phyloP scores from a whole-genome alignment of 116 monocot genomes.

The Cymodocea nodosa region DNA sequence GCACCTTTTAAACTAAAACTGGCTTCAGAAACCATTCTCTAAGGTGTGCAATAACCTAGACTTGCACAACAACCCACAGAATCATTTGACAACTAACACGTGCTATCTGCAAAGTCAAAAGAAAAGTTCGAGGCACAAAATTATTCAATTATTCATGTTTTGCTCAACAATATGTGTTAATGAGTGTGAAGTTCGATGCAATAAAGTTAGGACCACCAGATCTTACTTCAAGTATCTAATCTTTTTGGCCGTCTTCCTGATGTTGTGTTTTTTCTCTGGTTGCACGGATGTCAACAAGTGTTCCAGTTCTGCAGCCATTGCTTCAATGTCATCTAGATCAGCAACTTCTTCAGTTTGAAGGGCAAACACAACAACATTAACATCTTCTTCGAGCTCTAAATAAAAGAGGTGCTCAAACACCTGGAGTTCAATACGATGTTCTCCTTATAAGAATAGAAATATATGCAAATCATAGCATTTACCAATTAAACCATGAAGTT shows the following conservation, averaged over 20 bases:
- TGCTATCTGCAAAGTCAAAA: not conserved
- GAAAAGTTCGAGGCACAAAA: not conserved
- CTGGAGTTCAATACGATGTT: conserved; percentile 15
- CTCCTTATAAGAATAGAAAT: too few species aligned
- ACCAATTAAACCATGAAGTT: not conserved
- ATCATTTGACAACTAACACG: not conserved
- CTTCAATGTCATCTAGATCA: conserved; percentile 16
- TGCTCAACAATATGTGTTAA: not conserved
- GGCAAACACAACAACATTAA: conserved; percentile 80
- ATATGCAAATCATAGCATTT: not conserved
- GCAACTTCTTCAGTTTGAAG: conserved; percentile 11
- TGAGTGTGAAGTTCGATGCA: not conserved
- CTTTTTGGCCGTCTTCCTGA: conserved; percentile 14
- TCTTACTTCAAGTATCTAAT: conserved; percentile 40
- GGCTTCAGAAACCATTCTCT: too few species aligned
- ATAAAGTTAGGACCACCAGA: not conserved
- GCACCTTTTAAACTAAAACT: too few species aligned
- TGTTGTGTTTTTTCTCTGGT: conserved; percentile 11
- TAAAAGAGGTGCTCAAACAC: conserved; percentile 55
- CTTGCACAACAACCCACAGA: not conserved
- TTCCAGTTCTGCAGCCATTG: conserved; percentile 22
- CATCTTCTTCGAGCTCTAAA: conserved; percentile 81
- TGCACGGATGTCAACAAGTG: conserved; percentile 33
- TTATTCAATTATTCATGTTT: not conserved
- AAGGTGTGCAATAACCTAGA: too few species aligned